phyloP scores from a whole-genome alignment of 148 eudicot genomes.

The Diospyros kaki region DNA sequence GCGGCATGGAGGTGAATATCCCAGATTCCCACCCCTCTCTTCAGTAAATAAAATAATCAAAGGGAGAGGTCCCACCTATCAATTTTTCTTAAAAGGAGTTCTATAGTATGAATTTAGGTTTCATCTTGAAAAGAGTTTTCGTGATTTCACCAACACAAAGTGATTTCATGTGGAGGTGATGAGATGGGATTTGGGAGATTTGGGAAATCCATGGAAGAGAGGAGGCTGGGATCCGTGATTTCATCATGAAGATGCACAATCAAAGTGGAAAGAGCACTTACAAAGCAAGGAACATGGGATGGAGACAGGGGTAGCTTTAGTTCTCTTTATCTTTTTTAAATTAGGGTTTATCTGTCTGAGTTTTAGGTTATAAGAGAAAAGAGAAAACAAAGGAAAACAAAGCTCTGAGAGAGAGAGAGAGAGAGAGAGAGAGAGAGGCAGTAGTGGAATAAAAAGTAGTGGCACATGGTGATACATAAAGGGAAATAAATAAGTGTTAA shows the following conservation, averaged over 20 bases:
- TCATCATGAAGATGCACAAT: neutral
- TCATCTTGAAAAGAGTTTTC: too few species aligned
- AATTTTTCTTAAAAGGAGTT: too few species aligned
- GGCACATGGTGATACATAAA: slow-evolving; percentile 32
- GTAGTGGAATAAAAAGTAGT: slow-evolving; percentile 32
- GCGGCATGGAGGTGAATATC: slow-evolving; percentile 39
- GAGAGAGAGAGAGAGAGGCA: slow-evolving; percentile 18
- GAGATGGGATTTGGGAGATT: slow-evolving; percentile 26
- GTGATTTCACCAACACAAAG: slow-evolving; percentile 13
- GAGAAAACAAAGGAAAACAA: slow-evolving; percentile 14
- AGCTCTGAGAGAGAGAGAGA: neutral
- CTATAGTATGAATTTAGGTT: too few species aligned
- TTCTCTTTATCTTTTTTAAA: slow-evolving; percentile 23
- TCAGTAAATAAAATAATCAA: slow-evolving; percentile 14
- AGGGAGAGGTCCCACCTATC: neutral
- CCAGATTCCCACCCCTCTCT: slow-evolving; percentile 8
- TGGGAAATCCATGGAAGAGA: slow-evolving; percentile 23
- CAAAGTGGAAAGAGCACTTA: slow-evolving; percentile 27
- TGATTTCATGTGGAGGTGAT: slow-evolving; percentile 18
- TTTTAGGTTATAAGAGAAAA: neutral
- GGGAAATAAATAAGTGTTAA: neutral
- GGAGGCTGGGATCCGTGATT: slow-evolving; percentile 12
- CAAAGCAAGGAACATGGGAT: slow-evolving; percentile 40
- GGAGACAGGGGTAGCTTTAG: slow-evolving; percentile 36
- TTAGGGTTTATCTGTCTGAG: neutral